Evolutionary conservation across 2,329 filamentous ascomycete species (phyloP).

Genomic region (Ophidiomyces ophidiicola): DNA sequence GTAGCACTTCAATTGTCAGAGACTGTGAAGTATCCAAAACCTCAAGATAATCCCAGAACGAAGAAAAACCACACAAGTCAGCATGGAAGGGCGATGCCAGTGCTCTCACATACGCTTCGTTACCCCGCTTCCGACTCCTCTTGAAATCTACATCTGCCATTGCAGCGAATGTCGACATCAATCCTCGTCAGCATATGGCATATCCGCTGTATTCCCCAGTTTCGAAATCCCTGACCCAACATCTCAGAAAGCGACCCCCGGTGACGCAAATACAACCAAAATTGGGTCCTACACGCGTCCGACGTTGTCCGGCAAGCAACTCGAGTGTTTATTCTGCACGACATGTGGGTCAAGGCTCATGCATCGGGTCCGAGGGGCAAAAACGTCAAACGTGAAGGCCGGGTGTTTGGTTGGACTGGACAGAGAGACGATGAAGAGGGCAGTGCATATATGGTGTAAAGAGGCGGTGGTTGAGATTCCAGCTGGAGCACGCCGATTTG

Average conservation of each 20-base stretch:
- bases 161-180: slow-evolving; percentile 55
- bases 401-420: slow-evolving; percentile 54
- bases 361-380: slow-evolving; percentile 49
- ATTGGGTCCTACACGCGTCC: slow-evolving; percentile 38
- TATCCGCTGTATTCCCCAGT: slow-evolving; percentile 57
- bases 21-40: no score
- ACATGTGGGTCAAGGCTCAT: slow-evolving; percentile 54
- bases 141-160: slow-evolving; percentile 60
- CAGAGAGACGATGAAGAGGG: slow-evolving; percentile 45
- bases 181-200: slow-evolving; percentile 54
- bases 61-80: no score
- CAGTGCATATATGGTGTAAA: slow-evolving; percentile 57
- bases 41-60: no score
- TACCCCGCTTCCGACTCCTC: slow-evolving; percentile 47
- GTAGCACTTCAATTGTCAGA: no score
- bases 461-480: slow-evolving; percentile 57
- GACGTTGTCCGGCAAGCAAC: slow-evolving; percentile 44
- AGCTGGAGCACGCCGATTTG: slow-evolving; percentile 47
- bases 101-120: slow-evolving; percentile 53
- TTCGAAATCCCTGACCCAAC: slow-evolving; percentile 42
- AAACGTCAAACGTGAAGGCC: slow-evolving; percentile 26
- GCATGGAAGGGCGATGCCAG: slow-evolving; percentile 51
- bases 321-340: slow-evolving; percentile 57
- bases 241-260: slow-evolving; percentile 4
- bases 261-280: neutral